Evolutionary conservation across 2,329 filamentous ascomycete genomes (phyloP).

Genomic region (Amylocarpus encephaloides): DNA sequence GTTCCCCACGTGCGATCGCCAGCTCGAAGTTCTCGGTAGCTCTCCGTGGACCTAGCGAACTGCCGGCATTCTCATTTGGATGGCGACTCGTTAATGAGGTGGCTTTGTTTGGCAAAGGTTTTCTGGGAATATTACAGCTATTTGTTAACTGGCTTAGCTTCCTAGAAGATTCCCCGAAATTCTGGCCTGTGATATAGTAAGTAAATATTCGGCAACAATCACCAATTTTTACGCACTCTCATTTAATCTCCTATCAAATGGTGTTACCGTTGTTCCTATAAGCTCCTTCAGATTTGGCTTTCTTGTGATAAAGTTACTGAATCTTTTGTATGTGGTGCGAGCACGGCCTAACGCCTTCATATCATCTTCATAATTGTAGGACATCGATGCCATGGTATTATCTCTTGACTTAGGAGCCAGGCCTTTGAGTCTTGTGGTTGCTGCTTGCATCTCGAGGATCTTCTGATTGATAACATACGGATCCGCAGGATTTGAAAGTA

Average conservation of each 20-base stretch:
- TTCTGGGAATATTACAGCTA: constrained; percentile 16
- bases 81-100: constrained; percentile 14
- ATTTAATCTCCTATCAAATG: constrained; percentile 10
- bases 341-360: too few species aligned
- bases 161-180: constrained; percentile 14
- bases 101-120: constrained; percentile 15
- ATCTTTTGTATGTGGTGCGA: too few species aligned
- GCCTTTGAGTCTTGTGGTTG: too few species aligned
- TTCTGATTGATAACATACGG: too few species aligned
- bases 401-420: too few species aligned
- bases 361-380: too few species aligned
- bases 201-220: background rate
- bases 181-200: constrained; percentile 14
- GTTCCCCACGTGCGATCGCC: background rate
- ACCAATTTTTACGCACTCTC: constrained; percentile 14
- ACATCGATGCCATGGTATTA: too few species aligned
- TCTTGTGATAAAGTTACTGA: background rate
- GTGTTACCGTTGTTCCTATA: too few species aligned
- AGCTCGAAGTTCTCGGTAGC: constrained; percentile 14
- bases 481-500: too few species aligned
- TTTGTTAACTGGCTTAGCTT: constrained; percentile 14
- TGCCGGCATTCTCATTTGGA: constrained; percentile 12
- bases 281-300: background rate
- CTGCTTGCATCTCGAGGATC: too few species aligned
- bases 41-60: constrained; percentile 5